Evolutionary conservation across 139 green algal species (phyloP).

Genomic region (Yamagishiella unicocca): DNA sequence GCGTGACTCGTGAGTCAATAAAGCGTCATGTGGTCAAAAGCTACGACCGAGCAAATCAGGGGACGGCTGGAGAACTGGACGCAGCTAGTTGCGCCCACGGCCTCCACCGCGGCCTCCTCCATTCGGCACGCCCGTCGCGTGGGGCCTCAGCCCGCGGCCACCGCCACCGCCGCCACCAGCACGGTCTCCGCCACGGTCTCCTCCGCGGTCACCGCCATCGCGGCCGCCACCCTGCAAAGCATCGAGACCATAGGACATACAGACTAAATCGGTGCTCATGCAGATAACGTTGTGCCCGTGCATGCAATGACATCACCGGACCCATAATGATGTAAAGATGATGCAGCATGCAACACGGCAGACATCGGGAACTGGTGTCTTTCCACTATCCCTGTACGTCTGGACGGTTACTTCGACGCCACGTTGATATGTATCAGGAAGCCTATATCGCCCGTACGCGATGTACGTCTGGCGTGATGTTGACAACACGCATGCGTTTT

Average conservation of each 20-base stretch:
- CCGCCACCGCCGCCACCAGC: slow-evolving; percentile 33
- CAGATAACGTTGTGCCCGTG: too few species aligned
- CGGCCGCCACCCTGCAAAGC: slow-evolving; percentile 30
- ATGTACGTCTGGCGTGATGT: background rate
- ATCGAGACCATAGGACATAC: background rate
- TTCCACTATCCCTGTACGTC: background rate
- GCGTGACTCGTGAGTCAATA: too few species aligned
- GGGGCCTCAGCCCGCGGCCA: slow-evolving; percentile 32
- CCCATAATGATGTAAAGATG: background rate
- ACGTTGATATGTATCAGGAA: background rate
- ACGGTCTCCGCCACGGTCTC: slow-evolving; percentile 20
- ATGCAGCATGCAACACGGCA: background rate
- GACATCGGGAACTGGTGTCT: background rate
- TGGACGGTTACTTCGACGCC: background rate
- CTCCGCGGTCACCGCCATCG: too few species aligned
- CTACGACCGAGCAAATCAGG: too few species aligned
- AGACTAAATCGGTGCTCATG: background rate
- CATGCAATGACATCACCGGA: too few species aligned
- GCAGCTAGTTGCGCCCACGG: slow-evolving; percentile 29
- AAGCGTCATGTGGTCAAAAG: too few species aligned
- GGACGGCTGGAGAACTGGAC: too few species aligned
- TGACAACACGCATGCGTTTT: background rate
- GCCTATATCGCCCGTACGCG: too few species aligned
- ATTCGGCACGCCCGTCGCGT: slow-evolving; percentile 26
- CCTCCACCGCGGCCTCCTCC: slow-evolving; percentile 18